phyloP scores from a whole-genome alignment of 345 rosid genomes.

The Boechera divaricarpa region DNA sequence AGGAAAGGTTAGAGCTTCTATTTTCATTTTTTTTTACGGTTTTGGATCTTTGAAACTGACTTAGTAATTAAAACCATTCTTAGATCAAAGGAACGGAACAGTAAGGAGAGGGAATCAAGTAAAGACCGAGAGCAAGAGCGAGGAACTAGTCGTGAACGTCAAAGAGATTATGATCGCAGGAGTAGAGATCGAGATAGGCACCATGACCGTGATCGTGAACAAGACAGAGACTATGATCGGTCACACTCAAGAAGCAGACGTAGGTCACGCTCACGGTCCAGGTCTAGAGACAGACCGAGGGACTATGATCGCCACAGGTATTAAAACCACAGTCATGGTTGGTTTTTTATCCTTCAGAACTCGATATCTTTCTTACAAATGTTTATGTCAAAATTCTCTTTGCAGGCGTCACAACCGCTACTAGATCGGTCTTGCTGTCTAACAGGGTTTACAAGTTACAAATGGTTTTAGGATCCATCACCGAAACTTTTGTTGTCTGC shows the following conservation, averaged over 20 bases:
- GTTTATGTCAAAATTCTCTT: not conserved
- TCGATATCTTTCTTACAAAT: not conserved
- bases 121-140: conserved; percentile 60
- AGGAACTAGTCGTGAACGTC: conserved; percentile 68
- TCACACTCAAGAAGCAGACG: conserved; percentile 73
- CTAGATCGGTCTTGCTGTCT: conserved; percentile 25
- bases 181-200: conserved; percentile 80
- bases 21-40: not conserved
- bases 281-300: conserved; percentile 78
- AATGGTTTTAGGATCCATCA: conserved; percentile 13
- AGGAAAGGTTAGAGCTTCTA: conserved; percentile 59
- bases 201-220: conserved; percentile 72
- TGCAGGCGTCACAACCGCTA: conserved; percentile 41
- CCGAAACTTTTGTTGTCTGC: not conserved
- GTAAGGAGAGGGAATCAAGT: conserved; percentile 65
- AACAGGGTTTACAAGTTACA: not conserved
- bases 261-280: conserved; percentile 84
- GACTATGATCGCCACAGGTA: conserved; percentile 90
- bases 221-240: conserved; percentile 59
- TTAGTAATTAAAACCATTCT: not conserved
- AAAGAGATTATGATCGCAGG: conserved; percentile 76
- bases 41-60: not conserved
- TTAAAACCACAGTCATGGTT: not conserved
- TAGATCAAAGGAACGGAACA: conserved; percentile 77
- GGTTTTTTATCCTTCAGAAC: not conserved